Conservation (phyloP, 1,284 basidiomycete species). For the Leccinum pseudoinsigne region DNA sequence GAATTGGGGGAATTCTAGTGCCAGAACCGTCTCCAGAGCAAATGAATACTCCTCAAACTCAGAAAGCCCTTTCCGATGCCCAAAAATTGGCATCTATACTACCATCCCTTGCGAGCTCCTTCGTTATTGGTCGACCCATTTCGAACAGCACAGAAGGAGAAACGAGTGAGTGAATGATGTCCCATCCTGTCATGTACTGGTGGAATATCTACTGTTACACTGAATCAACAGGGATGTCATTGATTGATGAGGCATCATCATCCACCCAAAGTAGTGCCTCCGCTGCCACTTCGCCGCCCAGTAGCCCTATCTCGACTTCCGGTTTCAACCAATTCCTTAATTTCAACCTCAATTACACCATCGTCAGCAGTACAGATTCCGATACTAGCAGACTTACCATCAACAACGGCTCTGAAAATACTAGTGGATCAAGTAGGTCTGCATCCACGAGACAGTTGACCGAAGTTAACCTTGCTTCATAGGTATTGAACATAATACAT, state of each 20-base stretch:
- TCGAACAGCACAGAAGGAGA: too few species aligned
- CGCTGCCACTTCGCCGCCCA: conserved; percentile 6
- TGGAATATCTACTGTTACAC: neutral
- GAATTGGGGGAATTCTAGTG: too few species aligned
- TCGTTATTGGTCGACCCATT: too few species aligned
- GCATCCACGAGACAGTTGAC: neutral
- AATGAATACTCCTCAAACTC: too few species aligned
- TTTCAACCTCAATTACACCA: conserved; percentile 4
- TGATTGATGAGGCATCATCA: too few species aligned
- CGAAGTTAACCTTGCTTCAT: neutral
- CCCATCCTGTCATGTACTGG: neutral
- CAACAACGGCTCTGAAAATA: conserved; percentile 5
- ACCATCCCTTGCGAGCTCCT: too few species aligned
- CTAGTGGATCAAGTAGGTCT: conserved; percentile 12
- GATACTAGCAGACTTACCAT: conserved; percentile 10
- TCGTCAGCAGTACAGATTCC: neutral
- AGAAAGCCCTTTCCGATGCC: too few species aligned
- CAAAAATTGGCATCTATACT: too few species aligned
- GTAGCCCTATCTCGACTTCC: conserved; percentile 8
- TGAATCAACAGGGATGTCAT: neutral
- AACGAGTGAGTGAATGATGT: too few species aligned
- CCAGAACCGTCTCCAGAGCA: too few species aligned
- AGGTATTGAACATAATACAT: too few species aligned
- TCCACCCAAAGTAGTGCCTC: neutral
- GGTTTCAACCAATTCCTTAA: neutral